Evolutionary conservation across 2,329 filamentous ascomycete genomes (phyloP).

Genomic region (Trichothecium roseum): DNA sequence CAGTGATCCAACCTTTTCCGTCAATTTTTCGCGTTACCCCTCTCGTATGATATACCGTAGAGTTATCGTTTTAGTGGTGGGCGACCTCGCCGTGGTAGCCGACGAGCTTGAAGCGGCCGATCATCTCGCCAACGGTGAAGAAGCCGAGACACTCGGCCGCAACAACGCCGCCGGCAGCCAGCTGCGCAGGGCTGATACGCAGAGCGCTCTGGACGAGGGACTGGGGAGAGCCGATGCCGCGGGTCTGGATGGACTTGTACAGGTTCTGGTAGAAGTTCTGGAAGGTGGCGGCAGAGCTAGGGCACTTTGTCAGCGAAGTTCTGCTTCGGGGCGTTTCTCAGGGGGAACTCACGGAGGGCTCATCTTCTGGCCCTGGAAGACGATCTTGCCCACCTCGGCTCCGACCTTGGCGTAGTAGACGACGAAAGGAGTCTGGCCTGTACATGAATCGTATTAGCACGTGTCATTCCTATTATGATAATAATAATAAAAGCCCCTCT

Average conservation of each 20-base stretch:
- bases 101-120: conserved; percentile 89
- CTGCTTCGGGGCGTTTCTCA: background rate
- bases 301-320: background rate
- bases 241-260: conserved; percentile 59
- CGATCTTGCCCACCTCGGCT: conserved; percentile 77
- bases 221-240: conserved; percentile 46
- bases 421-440: conserved; percentile 62
- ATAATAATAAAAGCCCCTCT: conserved; percentile 5
- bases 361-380: conserved; percentile 87
- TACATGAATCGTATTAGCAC: conserved; percentile 3
- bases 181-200: conserved; percentile 60
- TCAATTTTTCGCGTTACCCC: too few relatives aligned
- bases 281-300: conserved; percentile 68
- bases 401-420: conserved; percentile 89
- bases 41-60: too few relatives aligned
- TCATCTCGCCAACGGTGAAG: conserved; percentile 96
- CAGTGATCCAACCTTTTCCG: too few relatives aligned
- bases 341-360: conserved; percentile 70
- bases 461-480: conserved; percentile 5
- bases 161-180: conserved; percentile 66
- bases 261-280: conserved; percentile 76
- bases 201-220: conserved; percentile 47
- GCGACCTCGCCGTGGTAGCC: conserved; percentile 73
- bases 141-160: conserved; percentile 84
- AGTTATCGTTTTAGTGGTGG: conserved; percentile 56